A percentile compares a stretch with the other conserved stretches of the same genome.
Evolutionary conservation across 768 basidiomycete species (phyloP).

Genomic region (Mycena rosella): DNA sequence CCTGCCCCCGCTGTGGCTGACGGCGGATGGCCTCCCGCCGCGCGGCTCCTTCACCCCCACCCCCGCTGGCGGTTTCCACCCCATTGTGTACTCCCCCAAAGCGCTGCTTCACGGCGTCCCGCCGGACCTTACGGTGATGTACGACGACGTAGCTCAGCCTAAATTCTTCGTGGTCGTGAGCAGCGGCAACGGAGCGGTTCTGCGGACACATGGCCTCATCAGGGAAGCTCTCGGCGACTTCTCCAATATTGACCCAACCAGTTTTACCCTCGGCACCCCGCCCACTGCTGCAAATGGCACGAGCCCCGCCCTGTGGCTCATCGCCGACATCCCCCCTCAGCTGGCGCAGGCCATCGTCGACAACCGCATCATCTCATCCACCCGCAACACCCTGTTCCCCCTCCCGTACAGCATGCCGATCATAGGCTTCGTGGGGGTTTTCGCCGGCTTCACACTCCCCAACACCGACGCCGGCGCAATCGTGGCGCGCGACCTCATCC

Average conservation of each 20-base stretch:
- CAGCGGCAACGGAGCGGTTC: not conserved
- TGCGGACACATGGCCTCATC: conserved; percentile 5
- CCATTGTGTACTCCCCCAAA: not conserved
- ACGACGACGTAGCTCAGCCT: not conserved
- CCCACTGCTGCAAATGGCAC: not conserved
- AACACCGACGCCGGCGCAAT: not conserved
- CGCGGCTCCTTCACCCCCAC: not conserved
- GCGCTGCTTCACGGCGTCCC: not conserved
- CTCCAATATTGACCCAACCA: not conserved
- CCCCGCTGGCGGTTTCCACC: not conserved
- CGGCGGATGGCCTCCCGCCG: not conserved
- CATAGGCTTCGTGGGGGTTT: not conserved
- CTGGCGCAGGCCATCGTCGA: not conserved
- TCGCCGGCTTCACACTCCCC: conserved; percentile 3
- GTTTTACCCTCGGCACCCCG: not conserved
- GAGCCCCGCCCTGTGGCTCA: conserved; percentile 5
- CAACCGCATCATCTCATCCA: not conserved
- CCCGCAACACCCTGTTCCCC: not conserved
- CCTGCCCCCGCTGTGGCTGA: not conserved
- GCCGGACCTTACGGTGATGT: not conserved
- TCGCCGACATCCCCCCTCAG: not conserved
- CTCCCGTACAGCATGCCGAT: not conserved
- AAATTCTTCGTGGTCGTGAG: conserved; percentile 1
- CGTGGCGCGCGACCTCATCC: not conserved
- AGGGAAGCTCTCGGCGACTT: not conserved